A percentile compares a stretch with the other conserved stretches of the same genome.
Evolutionary conservation across 352 stramenopile species (phyloP).

Genomic region (Pythium dissimile): DNA sequence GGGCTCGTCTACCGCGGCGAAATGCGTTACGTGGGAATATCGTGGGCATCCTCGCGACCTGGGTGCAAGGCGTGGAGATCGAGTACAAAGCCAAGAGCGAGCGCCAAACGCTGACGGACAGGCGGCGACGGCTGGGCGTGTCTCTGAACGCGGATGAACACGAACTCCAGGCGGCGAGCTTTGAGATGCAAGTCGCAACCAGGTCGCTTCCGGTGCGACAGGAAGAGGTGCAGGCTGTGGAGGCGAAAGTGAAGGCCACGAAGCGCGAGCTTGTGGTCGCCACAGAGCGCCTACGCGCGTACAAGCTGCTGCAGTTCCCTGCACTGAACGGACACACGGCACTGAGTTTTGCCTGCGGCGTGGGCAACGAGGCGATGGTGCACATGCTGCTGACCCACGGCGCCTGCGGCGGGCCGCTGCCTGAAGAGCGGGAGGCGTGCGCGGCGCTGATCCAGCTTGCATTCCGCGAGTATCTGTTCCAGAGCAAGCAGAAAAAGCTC

Average conservation of each 20-base stretch:
- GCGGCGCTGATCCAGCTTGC: constrained; percentile 64
- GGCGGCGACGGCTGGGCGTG: constrained; percentile 43
- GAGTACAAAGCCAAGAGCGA: constrained; percentile 68
- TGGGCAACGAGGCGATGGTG: constrained; percentile 75
- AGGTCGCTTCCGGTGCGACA: constrained; percentile 62
- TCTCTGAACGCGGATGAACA: constrained; percentile 31
- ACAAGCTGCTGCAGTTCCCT: constrained; percentile 47
- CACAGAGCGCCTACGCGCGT: constrained; percentile 42
- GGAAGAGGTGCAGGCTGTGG: constrained; percentile 48
- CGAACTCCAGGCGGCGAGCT: constrained; percentile 37
- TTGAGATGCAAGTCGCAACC: constrained; percentile 60
- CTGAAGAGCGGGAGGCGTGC: constrained; percentile 53
- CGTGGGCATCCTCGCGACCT: constrained; percentile 51
- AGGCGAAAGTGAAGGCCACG: constrained; percentile 22
- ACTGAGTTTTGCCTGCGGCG: constrained; percentile 55
- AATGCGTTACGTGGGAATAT: constrained; percentile 43
- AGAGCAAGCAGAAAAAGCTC: constrained; percentile 8
- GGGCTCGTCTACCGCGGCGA: constrained; percentile 22
- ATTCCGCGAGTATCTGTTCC: constrained; percentile 44
- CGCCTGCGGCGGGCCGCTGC: constrained; percentile 33
- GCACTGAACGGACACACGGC: constrained; percentile 69
- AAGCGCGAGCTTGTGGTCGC: constrained; percentile 41
- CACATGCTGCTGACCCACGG: constrained; percentile 66
- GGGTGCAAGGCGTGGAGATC: constrained; percentile 71
- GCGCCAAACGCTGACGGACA: constrained; percentile 48